Base-by-base conservation (phyloP, 1,139 yeast species). In the Blastobotrys buckinghamii region DNA sequence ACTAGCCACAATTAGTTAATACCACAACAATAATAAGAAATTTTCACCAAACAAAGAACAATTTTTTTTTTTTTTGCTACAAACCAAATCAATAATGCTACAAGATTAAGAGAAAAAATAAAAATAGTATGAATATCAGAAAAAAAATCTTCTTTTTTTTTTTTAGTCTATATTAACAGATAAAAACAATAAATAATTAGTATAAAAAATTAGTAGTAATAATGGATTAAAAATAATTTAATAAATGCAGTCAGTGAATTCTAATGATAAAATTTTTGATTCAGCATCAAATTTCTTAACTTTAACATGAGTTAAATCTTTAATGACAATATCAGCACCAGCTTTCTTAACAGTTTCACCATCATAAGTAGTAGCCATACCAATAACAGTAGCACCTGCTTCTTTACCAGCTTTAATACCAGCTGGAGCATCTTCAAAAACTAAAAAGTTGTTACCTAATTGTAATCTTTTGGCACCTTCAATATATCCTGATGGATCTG, bases 351-450 rank as follows among this genome's bases (percentile, higher is more conserved):
- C 81, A 67, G 76, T 74, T 58, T 81, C 82, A 35, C 86, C 77
- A 55, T 76, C 79, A 65, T 84, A 85, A 47, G 94, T 82, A 52
- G 92, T 82, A 57, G 92, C 86, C 67, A 86, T 81, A 63, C 95
- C 95, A 59, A 86, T 78, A 54, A 85, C 82, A 65, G 77, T 75
- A 62, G 94, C 90, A 58, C 94, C 95, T 30, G 94, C 87, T 57
- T 78, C 86, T 64, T 82, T 79, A 68, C 95, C 95, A 44, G 95
- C 92, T 54, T 77, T 72, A 57, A 86, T 82, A 65, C 95, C 95
- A 44, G 90, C 92, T 46, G 92, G 92, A 44, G 95, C 94, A 64
- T 85, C 95, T 70, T 85, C 95, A 62, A 84, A 84, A 24, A 86
- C 95, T 43, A 84, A 78, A 55, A 66, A 64, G 50, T 60, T 66